Evolutionary conservation across 148 eudicot species (phyloP).

Genomic region (Salicornia ramosissima): DNA sequence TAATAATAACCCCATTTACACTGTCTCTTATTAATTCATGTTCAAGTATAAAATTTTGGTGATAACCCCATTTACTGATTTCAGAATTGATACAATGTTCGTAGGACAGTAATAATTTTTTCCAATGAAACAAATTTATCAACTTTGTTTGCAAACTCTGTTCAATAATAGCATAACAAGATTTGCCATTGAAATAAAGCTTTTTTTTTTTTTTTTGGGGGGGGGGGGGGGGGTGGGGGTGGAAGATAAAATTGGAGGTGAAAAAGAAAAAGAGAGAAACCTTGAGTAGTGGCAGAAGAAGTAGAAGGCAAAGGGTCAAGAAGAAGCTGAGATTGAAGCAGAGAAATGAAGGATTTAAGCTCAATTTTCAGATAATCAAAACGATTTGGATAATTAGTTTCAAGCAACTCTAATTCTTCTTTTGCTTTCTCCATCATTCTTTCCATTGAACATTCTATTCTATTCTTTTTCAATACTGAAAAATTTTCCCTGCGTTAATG

Average conservation of each 20-base stretch:
- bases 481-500: too few species aligned
- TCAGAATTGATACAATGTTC: too few species aligned
- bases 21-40: too few species aligned
- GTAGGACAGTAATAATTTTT: too few species aligned
- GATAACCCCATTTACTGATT: too few species aligned
- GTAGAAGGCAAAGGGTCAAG: conserved; percentile 11
- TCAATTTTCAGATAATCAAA: conserved; percentile 50
- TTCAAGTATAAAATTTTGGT: too few species aligned
- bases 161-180: too few species aligned
- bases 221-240: neutral
- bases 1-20: neutral
- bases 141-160: too few species aligned
- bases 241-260: neutral
- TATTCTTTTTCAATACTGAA: too few species aligned
- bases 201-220: too few species aligned
- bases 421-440: conserved; percentile 52
- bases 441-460: conserved; percentile 4
- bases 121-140: too few species aligned
- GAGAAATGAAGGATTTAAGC: conserved; percentile 54
- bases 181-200: too few species aligned
- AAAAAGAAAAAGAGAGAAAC: conserved; percentile 15
- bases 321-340: conserved; percentile 27
- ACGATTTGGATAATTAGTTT: conserved; percentile 44
- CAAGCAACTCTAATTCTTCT: conserved; percentile 57
- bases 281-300: conserved; percentile 42